Base-by-base conservation (phyloP, 1,284 basidiomycete species). In the Marasmius fiardii region DNA sequence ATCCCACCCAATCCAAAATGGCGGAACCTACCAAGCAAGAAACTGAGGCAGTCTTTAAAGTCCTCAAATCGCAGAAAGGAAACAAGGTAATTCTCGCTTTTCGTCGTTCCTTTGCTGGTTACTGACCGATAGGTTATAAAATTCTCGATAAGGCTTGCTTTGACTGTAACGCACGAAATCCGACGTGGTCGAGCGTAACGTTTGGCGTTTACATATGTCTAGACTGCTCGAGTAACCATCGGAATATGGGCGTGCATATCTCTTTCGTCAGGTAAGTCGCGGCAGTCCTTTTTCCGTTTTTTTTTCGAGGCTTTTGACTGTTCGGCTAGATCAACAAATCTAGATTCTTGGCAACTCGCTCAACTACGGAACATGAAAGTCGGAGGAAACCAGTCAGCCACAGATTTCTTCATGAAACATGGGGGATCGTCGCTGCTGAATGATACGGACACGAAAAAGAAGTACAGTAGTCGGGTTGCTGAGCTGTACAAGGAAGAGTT, bases 171-270 rank as follows among this genome's bases (percentile, higher is more conserved):
- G 95, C 96, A 58, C 91, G 95, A 67, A 98, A 97, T 76, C 96
- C 96, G 54, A 97, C 95, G 48, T 99, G 96, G 96, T 90, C 95
- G 1, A 95, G 92, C 61, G 94, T 97, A 33, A 96, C 94, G 0
- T 99, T 90, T 68, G 96, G 93, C 51, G 88, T 99, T 45, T 99
- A 99, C 74, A 96, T 99, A 67, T 99, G 96, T 68, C 79, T 99
- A 45, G 95, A 99, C 65, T 99, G 96, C 79, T 98, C 95, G 4
- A 92, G 90, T 61, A 81, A 93, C 14, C 96, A 99, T 73, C 83
- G 96, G 56, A 98, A 97, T 72, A 89, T 98, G 84, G 96, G 96
- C 64, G 97, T 99, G 18, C 96, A 99, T 71, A 95, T 99, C 72
- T 93, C 87, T 61, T 99, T 99, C 68, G 96, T 99, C 45, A 81